Conservation (phyloP, 768 basidiomycete species). For the Hypholoma fasciculare region DNA sequence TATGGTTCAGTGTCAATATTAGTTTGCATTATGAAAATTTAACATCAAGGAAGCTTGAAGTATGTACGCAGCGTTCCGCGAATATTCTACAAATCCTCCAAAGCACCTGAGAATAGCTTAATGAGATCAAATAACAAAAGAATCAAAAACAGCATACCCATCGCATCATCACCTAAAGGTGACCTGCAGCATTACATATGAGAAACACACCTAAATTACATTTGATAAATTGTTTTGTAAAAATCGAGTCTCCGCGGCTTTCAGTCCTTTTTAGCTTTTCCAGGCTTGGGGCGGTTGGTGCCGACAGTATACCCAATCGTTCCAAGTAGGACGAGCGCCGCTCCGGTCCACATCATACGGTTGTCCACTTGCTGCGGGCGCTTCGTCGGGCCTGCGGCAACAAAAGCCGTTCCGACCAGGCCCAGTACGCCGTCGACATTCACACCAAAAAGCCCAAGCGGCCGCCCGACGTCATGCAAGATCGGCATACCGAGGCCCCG, state of each 20-base stretch:
- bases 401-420: conserved; percentile 15
- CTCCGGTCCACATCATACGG: conserved; percentile 67
- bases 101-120: no score
- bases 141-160: background rate
- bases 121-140: background rate
- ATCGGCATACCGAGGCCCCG: conserved; percentile 5
- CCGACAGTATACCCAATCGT: conserved; percentile 67
- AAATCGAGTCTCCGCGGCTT: background rate
- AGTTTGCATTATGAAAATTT: no score
- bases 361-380: conserved; percentile 33
- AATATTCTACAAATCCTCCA: no score
- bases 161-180: background rate
- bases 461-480: background rate
- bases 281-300: conserved; percentile 23
- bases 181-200: background rate
- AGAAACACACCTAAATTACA: conserved; percentile 1
- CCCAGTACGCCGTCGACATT: conserved; percentile 13
- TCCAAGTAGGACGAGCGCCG: conserved; percentile 66
- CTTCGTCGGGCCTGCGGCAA: conserved; percentile 15
- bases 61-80: no score
- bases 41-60: no score
- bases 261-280: conserved; percentile 19
- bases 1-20: no score
- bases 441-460: conserved; percentile 6
- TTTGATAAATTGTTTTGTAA: background rate